Percentiles rank a stretch among this genome's conserved stretches.
Evolutionary conservation across 2,329 filamentous ascomycete species (phyloP).

Genomic region (Colletotrichum noveboracense): DNA sequence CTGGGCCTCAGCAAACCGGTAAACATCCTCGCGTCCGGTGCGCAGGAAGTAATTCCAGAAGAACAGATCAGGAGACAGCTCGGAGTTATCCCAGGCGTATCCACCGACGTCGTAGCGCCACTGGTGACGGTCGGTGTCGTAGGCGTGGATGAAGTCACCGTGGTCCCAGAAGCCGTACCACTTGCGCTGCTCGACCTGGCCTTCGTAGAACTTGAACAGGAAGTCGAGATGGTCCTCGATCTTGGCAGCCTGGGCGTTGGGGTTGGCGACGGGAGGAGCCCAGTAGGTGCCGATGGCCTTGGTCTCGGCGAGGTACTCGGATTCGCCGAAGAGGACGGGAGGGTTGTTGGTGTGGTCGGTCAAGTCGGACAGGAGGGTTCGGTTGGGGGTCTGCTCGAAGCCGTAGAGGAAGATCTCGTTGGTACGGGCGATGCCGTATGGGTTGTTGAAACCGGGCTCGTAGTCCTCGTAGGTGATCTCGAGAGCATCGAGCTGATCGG

Average conservation of each 20-base stretch:
- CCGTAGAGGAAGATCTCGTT: constrained; percentile 61
- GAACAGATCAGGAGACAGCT: constrained; percentile 66
- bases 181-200: constrained; percentile 59
- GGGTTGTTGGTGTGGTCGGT: constrained; percentile 54
- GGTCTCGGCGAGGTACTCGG: constrained; percentile 55
- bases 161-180: constrained; percentile 71
- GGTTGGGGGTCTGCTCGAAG: constrained; percentile 57
- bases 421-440: constrained; percentile 62
- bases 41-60: constrained; percentile 68
- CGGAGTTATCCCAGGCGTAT: constrained; percentile 70
- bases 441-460: constrained; percentile 58
- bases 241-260: constrained; percentile 33
- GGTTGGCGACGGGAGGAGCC: constrained; percentile 37
- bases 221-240: constrained; percentile 62
- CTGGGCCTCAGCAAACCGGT: constrained; percentile 62
- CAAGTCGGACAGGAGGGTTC: constrained; percentile 48
- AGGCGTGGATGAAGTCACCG: constrained; percentile 68
- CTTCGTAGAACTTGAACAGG: constrained; percentile 59
- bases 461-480: constrained; percentile 70
- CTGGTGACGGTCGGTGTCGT: constrained; percentile 61
- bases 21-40: constrained; percentile 62
- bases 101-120: constrained; percentile 70
- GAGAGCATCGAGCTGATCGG: constrained; percentile 62
- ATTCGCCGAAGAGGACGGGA: constrained; percentile 53
- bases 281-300: constrained; percentile 62